These are phyloP conservation scores for Prunus yedoensis DNA, from an alignment of 331 rosid species.

Conservation along the genomic window DNA sequence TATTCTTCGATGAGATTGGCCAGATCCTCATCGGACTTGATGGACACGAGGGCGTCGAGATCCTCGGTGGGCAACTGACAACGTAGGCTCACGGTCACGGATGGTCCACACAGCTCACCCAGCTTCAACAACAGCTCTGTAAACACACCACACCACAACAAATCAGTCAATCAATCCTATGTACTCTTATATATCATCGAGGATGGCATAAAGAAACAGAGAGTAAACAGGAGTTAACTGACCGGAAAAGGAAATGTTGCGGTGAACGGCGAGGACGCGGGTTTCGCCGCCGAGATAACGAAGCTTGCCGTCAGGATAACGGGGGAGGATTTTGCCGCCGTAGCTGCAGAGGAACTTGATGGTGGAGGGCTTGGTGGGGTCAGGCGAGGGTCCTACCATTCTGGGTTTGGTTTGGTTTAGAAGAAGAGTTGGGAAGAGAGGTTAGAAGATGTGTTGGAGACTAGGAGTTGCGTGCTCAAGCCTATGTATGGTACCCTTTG, in stretches of 20 bases:
- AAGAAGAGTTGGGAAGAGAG: background rate
- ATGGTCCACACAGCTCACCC: slow-evolving; percentile 59
- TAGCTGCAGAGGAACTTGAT: slow-evolving; percentile 85
- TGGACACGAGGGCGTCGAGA: slow-evolving; percentile 85
- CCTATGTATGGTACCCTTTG: slow-evolving; percentile 39
- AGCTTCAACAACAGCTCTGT: slow-evolving; percentile 75
- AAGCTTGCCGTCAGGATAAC: slow-evolving; percentile 90
- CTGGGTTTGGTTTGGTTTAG: slow-evolving; percentile 11
- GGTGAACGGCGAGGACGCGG: slow-evolving; percentile 78
- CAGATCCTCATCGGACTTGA: slow-evolving; percentile 87
- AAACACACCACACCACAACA: background rate
- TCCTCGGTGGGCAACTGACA: slow-evolving; percentile 90
- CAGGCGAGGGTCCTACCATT: slow-evolving; percentile 48
- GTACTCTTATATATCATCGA: no score
- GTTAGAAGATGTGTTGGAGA: background rate
- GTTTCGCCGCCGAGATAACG: slow-evolving; percentile 91
- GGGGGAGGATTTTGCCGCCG: slow-evolving; percentile 92
- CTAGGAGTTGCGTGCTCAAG: slow-evolving; percentile 55
- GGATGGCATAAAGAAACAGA: background rate
- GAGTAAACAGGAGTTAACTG: slow-evolving; percentile 22
- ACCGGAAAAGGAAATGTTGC: slow-evolving; percentile 73
- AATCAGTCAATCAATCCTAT: no score
- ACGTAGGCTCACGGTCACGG: slow-evolving; percentile 59
- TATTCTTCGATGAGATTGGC: slow-evolving; percentile 86
- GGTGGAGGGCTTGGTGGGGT: slow-evolving; percentile 27